Evolutionary conservation across 176 grass and related monocot genomes (phyloP), one percentile per base, ranked within the genome.

Genomic region (Panicum miliaceum): DNA sequence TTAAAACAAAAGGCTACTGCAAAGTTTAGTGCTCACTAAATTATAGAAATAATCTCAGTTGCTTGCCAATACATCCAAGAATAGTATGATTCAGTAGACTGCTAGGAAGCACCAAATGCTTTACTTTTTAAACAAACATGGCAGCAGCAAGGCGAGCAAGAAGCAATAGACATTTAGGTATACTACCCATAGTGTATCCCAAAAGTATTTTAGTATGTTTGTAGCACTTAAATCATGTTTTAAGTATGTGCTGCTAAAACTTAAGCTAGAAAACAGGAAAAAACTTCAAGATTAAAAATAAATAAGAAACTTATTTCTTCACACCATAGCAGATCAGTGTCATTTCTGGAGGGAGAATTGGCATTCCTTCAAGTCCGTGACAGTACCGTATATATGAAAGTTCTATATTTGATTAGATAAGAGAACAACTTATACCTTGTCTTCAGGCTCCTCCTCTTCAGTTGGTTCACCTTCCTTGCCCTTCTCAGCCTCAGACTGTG

Each of bases 391-490:
- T 36, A 57, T 38, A 43, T 35, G 19, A 14, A 76, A 51, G 9
- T 23, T 48, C 20, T 12, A 15, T 58, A 65, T 12, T 56, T 35
- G 22, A 76, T 27, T 25, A 59, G 32, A 82, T 13, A 47, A 64
- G 10, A 68, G 7, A 1, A 14, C 5, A 4, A 69, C 42, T 43
- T 77, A 19, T 86, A 97, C 91, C 89, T 97, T 94, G 52, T 92
- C 87, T 78, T 97, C 91, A 47, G 82, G 75, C 71, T 89, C 79
- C 73, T 88, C 81, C 57, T 23, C 64, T 77, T 81, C 75, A 51
- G 68, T 77, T 58, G 27, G 74, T 1, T 82, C 86, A 11, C 86
- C 90, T 48, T 86, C 74, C 47, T 94, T 88, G 40, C 79, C 76
- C 64, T 71, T 84, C 54, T 81, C 81, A 74, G 35, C 84, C 29